Base-by-base conservation (phyloP, 192 early-diverging fungal species). In the Chytriomyces confervae region DNA sequence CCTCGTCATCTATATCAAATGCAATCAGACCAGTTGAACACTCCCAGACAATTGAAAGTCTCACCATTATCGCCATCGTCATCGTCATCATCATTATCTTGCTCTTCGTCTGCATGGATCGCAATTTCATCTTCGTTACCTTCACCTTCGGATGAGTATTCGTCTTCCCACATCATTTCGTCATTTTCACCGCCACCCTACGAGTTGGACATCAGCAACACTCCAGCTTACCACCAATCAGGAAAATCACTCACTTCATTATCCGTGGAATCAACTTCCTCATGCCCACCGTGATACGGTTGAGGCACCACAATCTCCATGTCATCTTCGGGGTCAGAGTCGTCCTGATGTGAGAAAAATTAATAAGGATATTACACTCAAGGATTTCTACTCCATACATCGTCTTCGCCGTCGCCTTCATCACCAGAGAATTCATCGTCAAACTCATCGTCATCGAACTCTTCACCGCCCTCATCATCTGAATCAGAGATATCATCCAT, bases 381-480 rank as follows among this genome's bases (percentile, higher is more conserved):
- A 16, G 5, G 3, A n/a, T 11, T 48, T 50, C 47, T 48, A 57
- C 61, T 78, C 62, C 76, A 53, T 69, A 74, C 13, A 47, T 77
- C 71, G 36, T 76, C 84, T 11, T 79, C 82, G 49, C 84, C 86
- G 13, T 88, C 86, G 36, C 92, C 94, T 61, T 92, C 92, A 10
- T 93, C 92, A 43, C 86, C 93, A 11, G 76, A 80, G 27, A 63
- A 83, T 71, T 84, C 91, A 64, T 90, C 88, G 20, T 83, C 86
- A 13, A 23, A 57, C 20, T 57, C 63, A 65, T 24, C 16, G 27
- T 36, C 82, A 66, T 89, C 85, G 73, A 92, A 87, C 60, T 94
- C 91, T 43, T 86, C 87, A 11, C 86, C 84, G 68, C 86, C 85
- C 62, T 93, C 93, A 11, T 86, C 92, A 60, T 87, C 86, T 7